Conservation (phyloP, 2,329 filamentous ascomycete genomes). For the Phaeophleospora eucalypticola region DNA sequence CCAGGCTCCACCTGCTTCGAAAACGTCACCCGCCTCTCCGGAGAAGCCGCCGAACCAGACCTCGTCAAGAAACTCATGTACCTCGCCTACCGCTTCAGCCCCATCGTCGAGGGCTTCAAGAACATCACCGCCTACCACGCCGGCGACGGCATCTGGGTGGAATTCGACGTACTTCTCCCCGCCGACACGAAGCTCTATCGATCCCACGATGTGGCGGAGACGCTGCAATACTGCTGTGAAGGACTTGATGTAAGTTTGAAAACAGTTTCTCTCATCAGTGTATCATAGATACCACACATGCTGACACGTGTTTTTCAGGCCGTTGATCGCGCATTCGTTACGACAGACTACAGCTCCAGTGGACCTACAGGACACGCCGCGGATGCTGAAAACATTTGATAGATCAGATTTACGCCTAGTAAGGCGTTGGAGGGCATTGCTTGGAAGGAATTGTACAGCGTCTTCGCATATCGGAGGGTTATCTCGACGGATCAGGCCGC, state of each 20-base stretch:
- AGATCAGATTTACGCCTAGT: no score
- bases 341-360: constrained; percentile 44
- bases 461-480: no score
- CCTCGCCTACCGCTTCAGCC: constrained; percentile 48
- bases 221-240: constrained; percentile 59
- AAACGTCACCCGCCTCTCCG: constrained; percentile 57
- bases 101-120: constrained; percentile 37
- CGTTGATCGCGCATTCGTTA: constrained; percentile 52
- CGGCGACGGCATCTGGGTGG: constrained; percentile 60
- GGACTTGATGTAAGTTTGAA: constrained; percentile 38
- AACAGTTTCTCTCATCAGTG: no score
- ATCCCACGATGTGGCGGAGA: constrained; percentile 59
- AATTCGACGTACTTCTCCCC: constrained; percentile 57
- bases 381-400: constrained; percentile 24
- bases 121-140: constrained; percentile 53
- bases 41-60: constrained; percentile 51
- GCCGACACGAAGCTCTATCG: constrained; percentile 50
- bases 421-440: no score
- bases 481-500: no score
- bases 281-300: no score
- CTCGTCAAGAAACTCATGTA: constrained; percentile 56
- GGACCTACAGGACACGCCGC: constrained; percentile 41
- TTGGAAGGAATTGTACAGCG: no score
- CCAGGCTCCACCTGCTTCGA: constrained; percentile 49
- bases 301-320: neutral